Conservation (phyloP, 768 basidiomycete genomes). For the Boletus sp. region DNA sequence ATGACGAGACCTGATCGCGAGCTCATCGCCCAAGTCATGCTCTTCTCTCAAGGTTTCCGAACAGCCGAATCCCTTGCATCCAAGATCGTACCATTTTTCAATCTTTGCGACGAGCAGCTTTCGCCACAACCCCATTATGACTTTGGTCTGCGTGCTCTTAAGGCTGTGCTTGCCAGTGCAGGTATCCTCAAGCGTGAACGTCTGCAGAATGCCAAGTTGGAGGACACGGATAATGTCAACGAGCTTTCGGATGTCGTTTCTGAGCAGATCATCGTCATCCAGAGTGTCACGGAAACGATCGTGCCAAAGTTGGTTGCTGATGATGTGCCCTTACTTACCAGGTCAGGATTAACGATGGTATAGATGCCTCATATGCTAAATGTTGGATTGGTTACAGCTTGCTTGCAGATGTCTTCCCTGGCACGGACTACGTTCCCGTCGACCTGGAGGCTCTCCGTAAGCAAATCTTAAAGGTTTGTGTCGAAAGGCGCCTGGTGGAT, state of each 20-base stretch:
- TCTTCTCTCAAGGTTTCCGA: constrained; percentile 99
- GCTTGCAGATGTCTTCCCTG: constrained; percentile 95
- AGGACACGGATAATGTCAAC: constrained; percentile 41
- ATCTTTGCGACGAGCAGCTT: constrained; percentile 94
- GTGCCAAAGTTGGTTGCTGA: constrained; percentile 97
- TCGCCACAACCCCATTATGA: constrained; percentile 98
- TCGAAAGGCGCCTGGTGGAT: constrained; percentile 77
- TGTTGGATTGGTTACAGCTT: constrained; percentile 46
- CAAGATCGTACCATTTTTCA: constrained; percentile 99
- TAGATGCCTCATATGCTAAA: neutral
- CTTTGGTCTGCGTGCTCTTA: constrained; percentile 95
- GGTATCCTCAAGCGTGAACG: constrained; percentile 97
- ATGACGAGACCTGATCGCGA: constrained; percentile 99
- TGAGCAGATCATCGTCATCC: constrained; percentile 96
- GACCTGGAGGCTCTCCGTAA: constrained; percentile 82
- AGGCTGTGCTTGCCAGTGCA: constrained; percentile 93
- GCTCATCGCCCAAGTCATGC: constrained; percentile 98
- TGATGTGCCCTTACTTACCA: constrained; percentile 91
- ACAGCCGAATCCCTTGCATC: constrained; percentile 97
- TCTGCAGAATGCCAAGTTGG: constrained; percentile 45
- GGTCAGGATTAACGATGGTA: constrained; percentile 44
- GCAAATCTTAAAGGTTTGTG: constrained; percentile 83
- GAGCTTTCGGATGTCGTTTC: constrained; percentile 69
- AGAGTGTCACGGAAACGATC: constrained; percentile 97
- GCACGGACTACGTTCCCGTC: constrained; percentile 86